phyloP scores from a whole-genome alignment of 1,139 yeast genomes.

The Taiozyma sp. region DNA sequence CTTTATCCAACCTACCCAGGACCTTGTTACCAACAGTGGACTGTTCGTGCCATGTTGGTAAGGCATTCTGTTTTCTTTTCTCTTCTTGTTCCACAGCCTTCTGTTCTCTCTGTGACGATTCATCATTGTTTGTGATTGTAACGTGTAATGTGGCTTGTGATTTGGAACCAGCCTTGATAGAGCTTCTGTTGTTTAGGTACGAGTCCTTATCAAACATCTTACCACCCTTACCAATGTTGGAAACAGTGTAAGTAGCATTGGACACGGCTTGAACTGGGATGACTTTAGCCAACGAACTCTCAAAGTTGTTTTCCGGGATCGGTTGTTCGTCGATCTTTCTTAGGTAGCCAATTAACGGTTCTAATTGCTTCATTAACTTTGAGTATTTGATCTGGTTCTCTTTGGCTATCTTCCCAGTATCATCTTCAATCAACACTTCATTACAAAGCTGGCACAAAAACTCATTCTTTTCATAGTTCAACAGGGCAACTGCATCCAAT shows the following conservation, averaged over 20 bases:
- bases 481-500: slow-evolving; percentile 77
- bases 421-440: slow-evolving; percentile 74
- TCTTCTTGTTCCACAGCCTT: slow-evolving; percentile 63
- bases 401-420: slow-evolving; percentile 75
- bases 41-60: slow-evolving; percentile 94
- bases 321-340: slow-evolving; percentile 81
- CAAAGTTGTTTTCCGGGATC: slow-evolving; percentile 86
- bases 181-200: slow-evolving; percentile 30
- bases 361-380: slow-evolving; percentile 80
- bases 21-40: slow-evolving; percentile 79
- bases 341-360: slow-evolving; percentile 78
- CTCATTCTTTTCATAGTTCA: slow-evolving; percentile 73
- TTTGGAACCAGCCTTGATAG: slow-evolving; percentile 34
- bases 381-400: slow-evolving; percentile 81
- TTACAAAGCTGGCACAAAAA: slow-evolving; percentile 86
- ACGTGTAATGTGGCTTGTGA: slow-evolving; percentile 73
- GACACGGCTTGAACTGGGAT: slow-evolving; percentile 79
- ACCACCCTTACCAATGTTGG: slow-evolving; percentile 34
- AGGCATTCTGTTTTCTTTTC: slow-evolving; percentile 86
- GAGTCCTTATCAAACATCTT: slow-evolving; percentile 33
- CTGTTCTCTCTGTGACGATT: slow-evolving; percentile 61
- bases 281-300: slow-evolving; percentile 68
- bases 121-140: slow-evolving; percentile 84
- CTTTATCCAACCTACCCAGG: slow-evolving; percentile 48
- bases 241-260: slow-evolving; percentile 54